Evolutionary conservation across 305 asterid species (phyloP).

Genomic region (Fraxinus latifolia): DNA sequence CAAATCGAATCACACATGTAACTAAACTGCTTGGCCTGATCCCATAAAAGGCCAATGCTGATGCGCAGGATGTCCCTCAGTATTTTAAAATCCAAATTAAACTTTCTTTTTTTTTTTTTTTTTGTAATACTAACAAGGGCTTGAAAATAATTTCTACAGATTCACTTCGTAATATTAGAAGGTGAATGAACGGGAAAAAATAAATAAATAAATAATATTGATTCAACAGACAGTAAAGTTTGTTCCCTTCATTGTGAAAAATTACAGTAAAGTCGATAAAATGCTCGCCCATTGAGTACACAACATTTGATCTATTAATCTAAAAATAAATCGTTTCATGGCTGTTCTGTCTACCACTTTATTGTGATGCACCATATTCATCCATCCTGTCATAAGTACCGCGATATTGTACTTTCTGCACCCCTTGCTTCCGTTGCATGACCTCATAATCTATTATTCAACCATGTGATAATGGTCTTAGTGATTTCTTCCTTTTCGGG

Average conservation of each 20-base stretch:
- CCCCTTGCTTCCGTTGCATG: background rate
- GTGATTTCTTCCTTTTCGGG: conserved; percentile 39
- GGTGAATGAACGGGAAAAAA: too few relatives aligned
- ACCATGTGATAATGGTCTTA: conserved; percentile 38
- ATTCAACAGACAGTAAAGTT: background rate
- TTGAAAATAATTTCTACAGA: background rate
- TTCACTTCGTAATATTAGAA: background rate
- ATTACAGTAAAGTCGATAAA: background rate
- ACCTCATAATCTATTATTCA: conserved; percentile 30
- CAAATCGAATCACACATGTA: too few relatives aligned
- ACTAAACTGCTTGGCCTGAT: too few relatives aligned
- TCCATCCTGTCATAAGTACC: background rate
- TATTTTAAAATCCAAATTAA: too few relatives aligned
- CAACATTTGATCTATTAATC: background rate
- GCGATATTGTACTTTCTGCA: background rate
- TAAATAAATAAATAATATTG: background rate
- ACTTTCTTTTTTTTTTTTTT: too few relatives aligned
- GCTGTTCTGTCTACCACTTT: background rate
- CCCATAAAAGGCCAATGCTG: too few relatives aligned
- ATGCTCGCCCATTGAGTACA: background rate
- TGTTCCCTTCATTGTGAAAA: background rate
- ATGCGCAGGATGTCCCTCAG: too few relatives aligned
- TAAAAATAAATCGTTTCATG: background rate
- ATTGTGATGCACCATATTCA: background rate
- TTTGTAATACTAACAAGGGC: too few relatives aligned